phyloP scores from a whole-genome alignment of 257 asterid species.

The Eustoma russellianum region DNA sequence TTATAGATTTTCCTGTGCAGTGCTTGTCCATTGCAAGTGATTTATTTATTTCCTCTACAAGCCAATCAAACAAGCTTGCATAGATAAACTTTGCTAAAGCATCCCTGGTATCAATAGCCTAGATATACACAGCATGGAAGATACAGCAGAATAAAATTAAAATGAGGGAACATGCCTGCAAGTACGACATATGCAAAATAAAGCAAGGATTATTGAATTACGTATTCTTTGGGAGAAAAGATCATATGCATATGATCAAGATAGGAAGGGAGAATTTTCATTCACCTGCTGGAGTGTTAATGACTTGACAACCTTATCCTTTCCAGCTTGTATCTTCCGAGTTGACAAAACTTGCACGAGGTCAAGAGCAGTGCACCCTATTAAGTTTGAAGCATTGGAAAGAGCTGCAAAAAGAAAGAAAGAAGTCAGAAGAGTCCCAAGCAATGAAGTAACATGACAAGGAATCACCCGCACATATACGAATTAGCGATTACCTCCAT shows the following conservation, averaged over 20 bases:
- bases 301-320: slow-evolving; percentile 46
- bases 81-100: slow-evolving; percentile 76
- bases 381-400: slow-evolving; percentile 61
- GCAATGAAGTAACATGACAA: not conserved
- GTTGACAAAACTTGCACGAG: slow-evolving; percentile 67
- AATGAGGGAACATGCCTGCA: not conserved
- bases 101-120: slow-evolving; percentile 83
- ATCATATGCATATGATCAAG: not conserved
- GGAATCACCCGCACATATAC: not conserved
- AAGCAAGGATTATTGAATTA: slow-evolving; percentile 2
- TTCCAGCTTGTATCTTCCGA: slow-evolving; percentile 54
- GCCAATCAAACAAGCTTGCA: slow-evolving; percentile 83
- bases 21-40: slow-evolving; percentile 52
- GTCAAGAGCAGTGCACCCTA: slow-evolving; percentile 69
- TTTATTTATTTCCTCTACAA: slow-evolving; percentile 63
- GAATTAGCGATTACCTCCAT: not conserved
- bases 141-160: slow-evolving; percentile 5
- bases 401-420: slow-evolving; percentile 46
- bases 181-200: too few species aligned
- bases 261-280: not conserved
- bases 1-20: slow-evolving; percentile 48
- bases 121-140: slow-evolving; percentile 1
- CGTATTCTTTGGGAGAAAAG: slow-evolving; percentile 7
- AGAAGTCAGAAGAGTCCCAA: not conserved
- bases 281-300: slow-evolving; percentile 70